A percentile compares a stretch with the other conserved stretches of the same genome.
These are phyloP conservation scores for Aphanomyces astaci DNA, from an alignment of 352 stramenopile species.

Conservation along the genomic window DNA sequence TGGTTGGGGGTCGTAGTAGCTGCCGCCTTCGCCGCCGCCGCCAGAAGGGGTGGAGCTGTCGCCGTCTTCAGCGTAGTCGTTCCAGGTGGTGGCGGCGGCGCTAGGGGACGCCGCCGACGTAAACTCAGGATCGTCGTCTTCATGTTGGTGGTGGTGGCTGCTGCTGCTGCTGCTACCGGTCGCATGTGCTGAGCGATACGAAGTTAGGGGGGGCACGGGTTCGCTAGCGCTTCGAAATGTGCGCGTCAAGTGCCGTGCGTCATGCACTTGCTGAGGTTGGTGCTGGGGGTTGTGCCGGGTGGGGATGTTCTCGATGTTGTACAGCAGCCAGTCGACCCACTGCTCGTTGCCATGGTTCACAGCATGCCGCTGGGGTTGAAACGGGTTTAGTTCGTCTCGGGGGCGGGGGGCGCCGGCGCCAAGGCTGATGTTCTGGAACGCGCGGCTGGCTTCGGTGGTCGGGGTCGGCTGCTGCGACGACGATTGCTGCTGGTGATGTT, in stretches of 20 bases:
- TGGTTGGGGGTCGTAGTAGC: neutral
- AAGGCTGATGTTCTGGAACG: slow-evolving; percentile 22
- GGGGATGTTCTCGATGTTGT: slow-evolving; percentile 19
- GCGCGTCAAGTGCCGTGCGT: neutral
- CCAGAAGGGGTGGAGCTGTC: too few species aligned
- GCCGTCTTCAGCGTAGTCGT: too few species aligned
- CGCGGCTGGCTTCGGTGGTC: slow-evolving; percentile 20
- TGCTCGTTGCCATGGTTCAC: slow-evolving; percentile 13
- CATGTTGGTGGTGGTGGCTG: neutral
- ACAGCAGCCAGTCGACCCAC: slow-evolving; percentile 22
- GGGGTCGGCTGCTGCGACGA: neutral
- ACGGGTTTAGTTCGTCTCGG: neutral
- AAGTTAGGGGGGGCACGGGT: neutral
- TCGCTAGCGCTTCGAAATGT: slow-evolving; percentile 17
- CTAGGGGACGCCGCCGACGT: neutral
- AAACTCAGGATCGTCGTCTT: neutral
- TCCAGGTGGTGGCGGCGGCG: neutral
- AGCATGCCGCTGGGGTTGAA: neutral
- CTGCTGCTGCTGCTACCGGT: too few species aligned
- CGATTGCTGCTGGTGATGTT: slow-evolving; percentile 8
- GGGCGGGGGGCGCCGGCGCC: neutral
- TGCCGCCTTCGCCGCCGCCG: too few species aligned
- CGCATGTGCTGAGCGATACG: neutral
- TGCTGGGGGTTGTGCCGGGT: neutral
- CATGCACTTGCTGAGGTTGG: neutral